Percentiles rank a stretch among this genome's conserved stretches.
These are phyloP conservation scores for Cutaneotrichosporon spelunceum DNA, from an alignment of 1,284 basidiomycete genomes.

Conservation along the genomic window DNA sequence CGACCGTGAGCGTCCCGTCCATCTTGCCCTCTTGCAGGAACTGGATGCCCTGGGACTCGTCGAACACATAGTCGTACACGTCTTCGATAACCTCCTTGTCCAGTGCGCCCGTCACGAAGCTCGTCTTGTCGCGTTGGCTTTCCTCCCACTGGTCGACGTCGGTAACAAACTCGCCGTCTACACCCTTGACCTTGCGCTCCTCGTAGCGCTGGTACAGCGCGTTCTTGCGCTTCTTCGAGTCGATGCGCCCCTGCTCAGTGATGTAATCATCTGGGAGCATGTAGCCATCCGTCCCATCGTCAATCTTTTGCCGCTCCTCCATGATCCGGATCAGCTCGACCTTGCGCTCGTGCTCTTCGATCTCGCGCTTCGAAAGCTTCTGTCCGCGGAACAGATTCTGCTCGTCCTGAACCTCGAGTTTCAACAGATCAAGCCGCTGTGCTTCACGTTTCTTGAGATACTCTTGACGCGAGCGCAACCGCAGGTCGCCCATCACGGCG, in stretches of 20 bases:
- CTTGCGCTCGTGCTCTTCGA: constrained; percentile 78
- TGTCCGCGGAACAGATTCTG: constrained; percentile 76
- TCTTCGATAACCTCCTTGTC: constrained; percentile 75
- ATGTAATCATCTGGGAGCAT: constrained; percentile 95
- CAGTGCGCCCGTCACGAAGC: constrained; percentile 81
- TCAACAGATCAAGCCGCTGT: constrained; percentile 90
- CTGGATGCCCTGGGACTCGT: constrained; percentile 93
- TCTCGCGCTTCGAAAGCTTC: constrained; percentile 81
- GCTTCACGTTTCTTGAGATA: constrained; percentile 94
- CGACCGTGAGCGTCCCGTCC: constrained; percentile 75
- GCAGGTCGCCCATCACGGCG: constrained; percentile 74
- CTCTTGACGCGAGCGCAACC: constrained; percentile 82
- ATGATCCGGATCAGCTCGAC: constrained; percentile 88
- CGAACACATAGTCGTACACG: constrained; percentile 93
- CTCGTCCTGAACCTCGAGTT: constrained; percentile 89
- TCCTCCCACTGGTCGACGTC: constrained; percentile 97
- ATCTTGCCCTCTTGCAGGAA: constrained; percentile 84
- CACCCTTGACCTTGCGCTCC: constrained; percentile 68
- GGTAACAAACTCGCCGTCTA: constrained; percentile 84
- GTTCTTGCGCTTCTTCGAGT: constrained; percentile 92
- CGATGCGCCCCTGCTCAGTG: constrained; percentile 97
- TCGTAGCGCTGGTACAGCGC: constrained; percentile 92
- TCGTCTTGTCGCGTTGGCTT: constrained; percentile 82
- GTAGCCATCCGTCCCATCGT: constrained; percentile 91
- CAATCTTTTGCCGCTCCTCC: constrained; percentile 88